These are phyloP conservation scores for Ophiostoma australiae DNA, from an alignment of 2,329 filamentous ascomycete species.

Conservation along the genomic window DNA sequence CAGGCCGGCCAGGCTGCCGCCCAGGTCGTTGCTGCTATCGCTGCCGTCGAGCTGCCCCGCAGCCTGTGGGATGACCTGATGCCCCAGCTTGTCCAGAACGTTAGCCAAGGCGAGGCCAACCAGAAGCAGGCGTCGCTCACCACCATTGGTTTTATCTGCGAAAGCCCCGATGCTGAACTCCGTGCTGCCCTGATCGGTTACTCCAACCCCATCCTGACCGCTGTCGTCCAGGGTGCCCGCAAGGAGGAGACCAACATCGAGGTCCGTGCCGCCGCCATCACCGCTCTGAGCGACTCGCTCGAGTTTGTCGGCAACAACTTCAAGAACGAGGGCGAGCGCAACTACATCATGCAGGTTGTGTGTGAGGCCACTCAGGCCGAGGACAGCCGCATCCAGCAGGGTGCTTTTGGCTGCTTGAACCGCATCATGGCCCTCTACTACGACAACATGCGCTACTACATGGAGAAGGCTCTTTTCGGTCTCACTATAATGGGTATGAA, in stretches of 20 bases:
- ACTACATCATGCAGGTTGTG: constrained; percentile 99
- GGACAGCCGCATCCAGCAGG: constrained; percentile 87
- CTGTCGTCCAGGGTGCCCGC: constrained; percentile 92
- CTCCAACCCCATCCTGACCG: constrained; percentile 96
- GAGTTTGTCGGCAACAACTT: constrained; percentile 99
- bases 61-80: constrained; percentile 93
- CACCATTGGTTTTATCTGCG: constrained; percentile 97
- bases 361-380: constrained; percentile 96
- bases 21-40: constrained; percentile 92
- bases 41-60: constrained; percentile 86
- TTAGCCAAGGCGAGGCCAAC: constrained; percentile 77
- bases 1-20: constrained; percentile 85
- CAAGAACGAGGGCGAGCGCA: constrained; percentile 96
- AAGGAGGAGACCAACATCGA: constrained; percentile 93
- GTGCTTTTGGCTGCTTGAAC: constrained; percentile 94
- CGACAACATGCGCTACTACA: constrained; percentile 99
- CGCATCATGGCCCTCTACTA: constrained; percentile 99
- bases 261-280: constrained; percentile 87
- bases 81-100: constrained; percentile 82
- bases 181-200: constrained; percentile 74
- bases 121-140: constrained; percentile 93
- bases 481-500: constrained; percentile 98
- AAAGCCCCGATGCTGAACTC: constrained; percentile 84
- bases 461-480: constrained; percentile 98
- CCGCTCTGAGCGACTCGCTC: constrained; percentile 88